Evolutionary conservation across 2,329 filamentous ascomycete genomes (phyloP).

Genomic region (Aureobasidium lini): DNA sequence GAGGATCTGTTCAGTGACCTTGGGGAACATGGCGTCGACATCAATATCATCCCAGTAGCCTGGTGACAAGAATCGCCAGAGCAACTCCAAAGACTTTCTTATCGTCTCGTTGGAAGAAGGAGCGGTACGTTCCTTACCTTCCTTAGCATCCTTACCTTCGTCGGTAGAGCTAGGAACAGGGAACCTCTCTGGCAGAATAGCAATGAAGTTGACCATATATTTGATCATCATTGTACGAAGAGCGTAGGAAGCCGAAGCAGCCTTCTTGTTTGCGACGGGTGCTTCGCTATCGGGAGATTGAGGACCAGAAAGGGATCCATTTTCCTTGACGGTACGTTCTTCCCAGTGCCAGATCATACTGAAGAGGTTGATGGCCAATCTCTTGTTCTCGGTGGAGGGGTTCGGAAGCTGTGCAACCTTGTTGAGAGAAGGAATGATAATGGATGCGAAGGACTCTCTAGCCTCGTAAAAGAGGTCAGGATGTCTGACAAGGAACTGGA

Average conservation of each 20-base stretch:
- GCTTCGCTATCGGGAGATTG: conserved; percentile 20
- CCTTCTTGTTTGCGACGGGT: conserved; percentile 22
- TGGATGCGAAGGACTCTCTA: conserved; percentile 78
- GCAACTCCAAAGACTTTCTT: conserved; percentile 72
- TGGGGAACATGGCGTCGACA: conserved; percentile 74
- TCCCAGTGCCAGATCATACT: conserved; percentile 91
- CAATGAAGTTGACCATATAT: conserved; percentile 93
- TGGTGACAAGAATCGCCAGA: conserved; percentile 77
- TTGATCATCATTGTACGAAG: conserved; percentile 79
- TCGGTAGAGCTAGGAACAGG: conserved; percentile 57
- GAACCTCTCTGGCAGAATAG: conserved; percentile 78
- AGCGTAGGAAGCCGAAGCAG: conserved; percentile 33
- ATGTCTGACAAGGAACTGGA: conserved; percentile 90
- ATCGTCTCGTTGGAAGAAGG: conserved; percentile 62
- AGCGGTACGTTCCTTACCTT: conserved; percentile 50
- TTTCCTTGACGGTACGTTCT: conserved; percentile 65
- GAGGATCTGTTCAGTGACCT: conserved; percentile 79
- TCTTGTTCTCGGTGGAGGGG: conserved; percentile 84
- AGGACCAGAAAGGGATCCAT: conserved; percentile 27
- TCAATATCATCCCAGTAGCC: conserved; percentile 89
- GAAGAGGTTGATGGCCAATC: conserved; percentile 84
- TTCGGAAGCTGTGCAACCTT: conserved; percentile 82
- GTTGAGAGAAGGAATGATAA: conserved; percentile 80
- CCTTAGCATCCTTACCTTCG: conserved; percentile 37
- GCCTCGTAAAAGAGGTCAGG: conserved; percentile 92